These are phyloP conservation scores for Pestalotiopsis fici DNA, from an alignment of 2,329 filamentous ascomycete species.

Conservation along the genomic window DNA sequence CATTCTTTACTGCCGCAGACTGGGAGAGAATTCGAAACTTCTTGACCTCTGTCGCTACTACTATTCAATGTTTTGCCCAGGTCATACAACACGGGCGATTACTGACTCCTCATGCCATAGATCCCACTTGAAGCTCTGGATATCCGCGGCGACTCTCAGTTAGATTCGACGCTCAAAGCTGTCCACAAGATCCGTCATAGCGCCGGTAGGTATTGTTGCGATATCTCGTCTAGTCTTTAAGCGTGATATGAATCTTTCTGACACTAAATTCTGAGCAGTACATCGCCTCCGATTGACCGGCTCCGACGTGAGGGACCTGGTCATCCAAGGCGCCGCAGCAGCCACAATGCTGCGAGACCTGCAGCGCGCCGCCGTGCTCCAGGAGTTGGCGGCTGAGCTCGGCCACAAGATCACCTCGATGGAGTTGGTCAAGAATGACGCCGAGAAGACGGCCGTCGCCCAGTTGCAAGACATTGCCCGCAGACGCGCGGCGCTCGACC, in stretches of 20 bases:
- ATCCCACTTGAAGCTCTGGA: neutral
- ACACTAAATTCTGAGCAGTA: neutral
- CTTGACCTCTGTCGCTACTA: no score
- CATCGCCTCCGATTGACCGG: neutral
- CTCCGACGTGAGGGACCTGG: neutral
- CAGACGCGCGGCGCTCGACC: slow-evolving; percentile 35
- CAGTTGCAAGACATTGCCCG: slow-evolving; percentile 32
- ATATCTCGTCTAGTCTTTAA: no score
- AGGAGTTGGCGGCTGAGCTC: slow-evolving; percentile 27
- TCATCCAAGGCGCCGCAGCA: slow-evolving; percentile 26
- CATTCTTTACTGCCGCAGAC: no score
- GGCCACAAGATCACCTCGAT: slow-evolving; percentile 29
- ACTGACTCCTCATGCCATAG: slow-evolving; percentile 5
- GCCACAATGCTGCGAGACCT: slow-evolving; percentile 28
- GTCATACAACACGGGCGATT: no score
- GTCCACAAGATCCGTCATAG: neutral
- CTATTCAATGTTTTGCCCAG: no score
- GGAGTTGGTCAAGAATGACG: slow-evolving; percentile 32
- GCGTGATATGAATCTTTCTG: no score
- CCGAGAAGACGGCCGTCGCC: slow-evolving; percentile 25
- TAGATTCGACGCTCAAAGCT: neutral
- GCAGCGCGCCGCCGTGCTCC: slow-evolving; percentile 25
- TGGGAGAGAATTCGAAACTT: no score
- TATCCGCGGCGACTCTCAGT: no score
- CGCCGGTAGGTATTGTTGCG: neutral